These are phyloP conservation scores for Linanthus parryae DNA, from an alignment of 148 eudicot species.

Conservation along the genomic window DNA sequence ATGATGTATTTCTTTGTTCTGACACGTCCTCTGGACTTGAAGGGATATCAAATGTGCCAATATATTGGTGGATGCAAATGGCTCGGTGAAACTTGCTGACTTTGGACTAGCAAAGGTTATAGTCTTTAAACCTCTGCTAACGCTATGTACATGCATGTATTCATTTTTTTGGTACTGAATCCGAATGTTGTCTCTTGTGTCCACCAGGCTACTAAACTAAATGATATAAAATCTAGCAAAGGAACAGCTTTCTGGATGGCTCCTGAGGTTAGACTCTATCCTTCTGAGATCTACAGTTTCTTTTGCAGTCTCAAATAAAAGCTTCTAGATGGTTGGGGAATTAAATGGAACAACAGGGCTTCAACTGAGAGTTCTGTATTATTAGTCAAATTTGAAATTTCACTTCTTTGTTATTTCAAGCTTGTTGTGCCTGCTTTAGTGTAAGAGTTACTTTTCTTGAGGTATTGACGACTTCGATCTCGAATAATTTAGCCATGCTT, in stretches of 20 bases:
- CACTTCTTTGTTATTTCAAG: no score
- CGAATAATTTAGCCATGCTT: not conserved
- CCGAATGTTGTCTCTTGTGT: constrained; percentile 1
- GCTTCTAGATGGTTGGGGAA: no score
- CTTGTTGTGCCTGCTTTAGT: no score
- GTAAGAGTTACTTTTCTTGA: no score
- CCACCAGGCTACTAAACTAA: constrained; percentile 52
- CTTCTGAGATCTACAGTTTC: constrained; percentile 4
- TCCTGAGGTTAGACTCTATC: constrained; percentile 53
- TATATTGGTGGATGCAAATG: constrained; percentile 53
- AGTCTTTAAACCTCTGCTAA: no score
- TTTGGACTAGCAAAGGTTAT: constrained; percentile 70
- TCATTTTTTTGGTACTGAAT: no score
- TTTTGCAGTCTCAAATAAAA: no score
- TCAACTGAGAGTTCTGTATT: no score
- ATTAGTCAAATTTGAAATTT: no score
- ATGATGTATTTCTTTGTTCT: not conserved
- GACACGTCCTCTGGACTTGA: constrained; percentile 4
- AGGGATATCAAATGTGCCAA: constrained; percentile 74
- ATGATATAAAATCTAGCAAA: constrained; percentile 83
- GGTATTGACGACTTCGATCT: no score
- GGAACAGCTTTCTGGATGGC: constrained; percentile 97
- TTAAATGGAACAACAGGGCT: no score
- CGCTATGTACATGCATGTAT: no score
- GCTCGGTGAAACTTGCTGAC: constrained; percentile 65